Conservation (phyloP, 495 filamentous ascomycete genomes). For the Cladorrhinum samala region DNA sequence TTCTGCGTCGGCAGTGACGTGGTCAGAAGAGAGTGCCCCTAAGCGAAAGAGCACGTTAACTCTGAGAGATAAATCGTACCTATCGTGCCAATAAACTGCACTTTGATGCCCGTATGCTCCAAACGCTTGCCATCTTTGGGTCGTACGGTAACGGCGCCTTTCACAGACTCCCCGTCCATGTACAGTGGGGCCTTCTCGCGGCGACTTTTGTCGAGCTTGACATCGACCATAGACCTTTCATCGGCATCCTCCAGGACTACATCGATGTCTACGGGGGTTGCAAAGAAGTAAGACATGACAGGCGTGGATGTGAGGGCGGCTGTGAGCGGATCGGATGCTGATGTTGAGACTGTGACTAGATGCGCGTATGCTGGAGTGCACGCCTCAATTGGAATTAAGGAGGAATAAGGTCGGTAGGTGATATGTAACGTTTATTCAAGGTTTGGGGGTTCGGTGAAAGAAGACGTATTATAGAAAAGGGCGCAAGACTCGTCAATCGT, state of each 20-base stretch:
- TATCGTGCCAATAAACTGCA: conserved; percentile 99
- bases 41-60: too few species aligned
- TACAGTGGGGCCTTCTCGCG: conserved; percentile 95
- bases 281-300: conserved; percentile 96
- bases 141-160: conserved; percentile 85
- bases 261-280: conserved; percentile 96
- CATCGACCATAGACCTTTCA: conserved; percentile 89
- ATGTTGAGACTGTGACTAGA: neutral
- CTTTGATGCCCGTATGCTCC: conserved; percentile 98
- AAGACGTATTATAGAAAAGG: neutral
- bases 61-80: conserved; percentile 46
- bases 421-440: too few species aligned
- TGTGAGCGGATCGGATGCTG: neutral
- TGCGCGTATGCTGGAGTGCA: neutral
- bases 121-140: conserved; percentile 98
- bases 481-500: neutral
- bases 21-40: neutral
- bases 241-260: conserved; percentile 93
- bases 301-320: neutral
- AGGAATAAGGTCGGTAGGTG: too few species aligned
- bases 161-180: conserved; percentile 97
- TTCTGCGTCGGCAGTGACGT: conserved; percentile 39
- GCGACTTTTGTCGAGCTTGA: conserved; percentile 95
- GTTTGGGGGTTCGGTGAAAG: neutral
- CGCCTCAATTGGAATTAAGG: conserved; percentile 1